Conservation (phyloP, 352 stramenopile genomes). For the Phytopythium vexans region DNA sequence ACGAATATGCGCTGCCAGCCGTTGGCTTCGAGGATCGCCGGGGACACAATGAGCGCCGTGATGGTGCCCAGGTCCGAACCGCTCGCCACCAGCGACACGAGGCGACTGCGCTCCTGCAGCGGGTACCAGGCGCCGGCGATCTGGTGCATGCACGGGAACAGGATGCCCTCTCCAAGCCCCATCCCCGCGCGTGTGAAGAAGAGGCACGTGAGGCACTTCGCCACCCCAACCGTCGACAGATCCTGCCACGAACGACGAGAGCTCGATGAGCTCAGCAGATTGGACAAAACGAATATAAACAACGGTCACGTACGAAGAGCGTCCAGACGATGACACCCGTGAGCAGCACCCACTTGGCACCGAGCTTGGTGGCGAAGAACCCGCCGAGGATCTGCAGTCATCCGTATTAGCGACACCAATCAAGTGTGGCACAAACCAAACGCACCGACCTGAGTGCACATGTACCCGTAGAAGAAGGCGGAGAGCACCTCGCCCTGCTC, state of each 20-base stretch:
- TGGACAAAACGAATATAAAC: neutral
- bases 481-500: conserved; percentile 81
- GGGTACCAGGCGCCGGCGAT: conserved; percentile 84
- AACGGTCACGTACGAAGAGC: conserved; percentile 46
- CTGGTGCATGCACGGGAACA: conserved; percentile 89
- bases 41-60: conserved; percentile 70
- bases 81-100: conserved; percentile 74
- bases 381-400: conserved; percentile 63
- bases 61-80: conserved; percentile 83
- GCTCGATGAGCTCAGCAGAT: neutral
- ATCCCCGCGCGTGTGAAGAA: conserved; percentile 78
- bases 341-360: conserved; percentile 72
- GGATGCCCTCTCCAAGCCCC: conserved; percentile 82
- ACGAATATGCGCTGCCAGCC: conserved; percentile 79
- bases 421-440: neutral
- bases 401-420: conserved; percentile 2
- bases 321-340: conserved; percentile 81
- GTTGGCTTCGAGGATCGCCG: conserved; percentile 53
- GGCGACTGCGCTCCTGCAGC: conserved; percentile 71
- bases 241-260: conserved; percentile 24
- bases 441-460: conserved; percentile 69
- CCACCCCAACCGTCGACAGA: conserved; percentile 66
- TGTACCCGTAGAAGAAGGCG: conserved; percentile 88
- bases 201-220: conserved; percentile 58
- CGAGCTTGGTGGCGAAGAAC: conserved; percentile 66